Percentiles rank a stretch among this genome's conserved stretches.
phyloP scores from a whole-genome alignment of 2,329 filamentous ascomycete genomes.

The Knoxdaviesia capensis region DNA sequence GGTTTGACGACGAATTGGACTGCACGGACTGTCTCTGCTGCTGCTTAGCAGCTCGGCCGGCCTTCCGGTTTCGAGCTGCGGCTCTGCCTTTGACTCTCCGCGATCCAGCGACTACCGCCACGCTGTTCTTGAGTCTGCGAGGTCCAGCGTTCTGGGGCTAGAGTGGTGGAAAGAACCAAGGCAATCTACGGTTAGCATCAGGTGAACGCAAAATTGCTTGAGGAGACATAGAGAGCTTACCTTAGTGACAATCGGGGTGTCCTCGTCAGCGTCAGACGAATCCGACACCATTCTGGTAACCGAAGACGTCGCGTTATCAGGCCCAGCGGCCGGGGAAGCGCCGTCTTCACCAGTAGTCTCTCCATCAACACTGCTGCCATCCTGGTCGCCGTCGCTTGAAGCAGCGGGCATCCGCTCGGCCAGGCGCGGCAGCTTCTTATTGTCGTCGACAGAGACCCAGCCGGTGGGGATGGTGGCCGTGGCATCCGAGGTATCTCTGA shows the following conservation, averaged over 20 bases:
- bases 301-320: slow-evolving; percentile 9
- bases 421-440: slow-evolving; percentile 33
- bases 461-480: slow-evolving; percentile 47
- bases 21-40: too few species aligned
- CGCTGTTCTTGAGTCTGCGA: too few species aligned
- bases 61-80: too few species aligned
- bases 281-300: slow-evolving; percentile 39
- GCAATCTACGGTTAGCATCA: too few species aligned
- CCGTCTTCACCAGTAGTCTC: slow-evolving; percentile 32
- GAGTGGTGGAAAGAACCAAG: too few species aligned
- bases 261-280: slow-evolving; percentile 31
- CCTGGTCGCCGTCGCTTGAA: slow-evolving; percentile 24
- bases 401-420: slow-evolving; percentile 26
- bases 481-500: slow-evolving; percentile 19
- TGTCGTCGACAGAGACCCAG: slow-evolving; percentile 41
- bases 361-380: slow-evolving; percentile 26
- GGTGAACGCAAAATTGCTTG: too few species aligned
- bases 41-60: too few species aligned
- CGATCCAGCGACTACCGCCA: too few species aligned
- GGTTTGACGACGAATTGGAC: too few species aligned
- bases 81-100: too few species aligned
- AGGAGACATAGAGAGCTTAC: too few species aligned
- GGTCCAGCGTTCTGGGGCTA: too few species aligned
- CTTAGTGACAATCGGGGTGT: neutral
- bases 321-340: slow-evolving; percentile 4